Base-by-base conservation (phyloP, 225 moss, liverwort and hornwort species). In the Rhytidiadelphus loreus region DNA sequence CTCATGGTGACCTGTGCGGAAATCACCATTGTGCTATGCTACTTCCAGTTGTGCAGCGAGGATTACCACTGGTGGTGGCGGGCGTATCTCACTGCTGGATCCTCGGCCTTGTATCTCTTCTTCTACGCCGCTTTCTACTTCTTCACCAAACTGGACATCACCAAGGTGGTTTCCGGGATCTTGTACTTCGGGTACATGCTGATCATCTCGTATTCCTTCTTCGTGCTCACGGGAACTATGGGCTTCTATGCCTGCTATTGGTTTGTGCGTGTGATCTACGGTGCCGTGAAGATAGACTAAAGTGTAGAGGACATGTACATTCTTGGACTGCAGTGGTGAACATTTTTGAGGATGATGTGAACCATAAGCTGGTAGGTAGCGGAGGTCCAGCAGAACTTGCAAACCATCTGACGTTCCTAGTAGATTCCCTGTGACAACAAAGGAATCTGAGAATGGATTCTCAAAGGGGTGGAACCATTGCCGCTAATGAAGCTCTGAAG, bases 31-130 rank as follows among this genome's bases (percentile, higher is more conserved):
- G 97, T 97, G 71, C 94, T 97, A 37, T 96, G 97, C 94, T 96
- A 97, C 95, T 97, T 97, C 93, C 97, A 97, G 88, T 82, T 97
- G 59, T 97, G 97, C 86, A 97, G 97, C 76, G 97, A 97, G 91
- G 97, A 97, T 81, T 97, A 96, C 84, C 93, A 97, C 80, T 97
- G 97, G 97, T 97, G 97, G 96, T 97, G 97, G 97, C 94, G 97
- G 84, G 94, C 97, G 4, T 97, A 97, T 89, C 79, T 97, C 56
- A 97, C 97, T 12, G 95, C 97, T 8, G 97, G 97, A 55, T 96
- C 97, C 65, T 97, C 97, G 39, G 96, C 96, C 43, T 85, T 97
- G 61, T 97, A 97, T 56, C 94, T 97, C n/a, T 97, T 97, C 89
- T 94, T 97, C 17, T 97, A 97, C 70, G 97, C 97, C 9, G 90